Evolutionary conservation across 75 land plant species (phyloP).

Genomic region (Picea sitchensis): DNA sequence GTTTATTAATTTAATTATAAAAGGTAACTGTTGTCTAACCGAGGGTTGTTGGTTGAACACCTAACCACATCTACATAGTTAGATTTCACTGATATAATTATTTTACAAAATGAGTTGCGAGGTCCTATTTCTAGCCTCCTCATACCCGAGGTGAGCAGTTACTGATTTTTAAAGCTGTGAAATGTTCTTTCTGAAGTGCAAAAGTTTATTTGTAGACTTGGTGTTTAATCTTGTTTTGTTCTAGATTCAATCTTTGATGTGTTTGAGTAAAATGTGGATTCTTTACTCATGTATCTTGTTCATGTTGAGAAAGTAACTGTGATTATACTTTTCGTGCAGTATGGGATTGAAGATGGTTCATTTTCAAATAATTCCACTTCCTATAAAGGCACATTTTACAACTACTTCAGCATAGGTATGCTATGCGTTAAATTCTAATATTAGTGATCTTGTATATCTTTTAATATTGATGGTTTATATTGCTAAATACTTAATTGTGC

Average conservation of each 20-base stretch:
- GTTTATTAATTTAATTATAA: too few species aligned
- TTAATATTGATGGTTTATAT: not conserved
- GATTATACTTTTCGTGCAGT: constrained; percentile 29
- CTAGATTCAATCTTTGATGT: not conserved
- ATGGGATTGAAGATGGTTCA: constrained; percentile 26
- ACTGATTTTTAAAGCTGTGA: too few species aligned
- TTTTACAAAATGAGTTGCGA: too few species aligned
- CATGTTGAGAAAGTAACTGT: not conserved
- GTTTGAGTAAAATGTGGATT: not conserved
- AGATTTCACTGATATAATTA: too few species aligned
- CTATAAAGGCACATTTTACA: constrained; percentile 86
- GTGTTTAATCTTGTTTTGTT: not conserved
- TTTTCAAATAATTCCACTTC: constrained; percentile 40
- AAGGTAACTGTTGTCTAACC: too few species aligned
- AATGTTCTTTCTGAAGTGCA: not conserved
- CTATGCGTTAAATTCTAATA: not conserved
- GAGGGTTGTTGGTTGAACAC: too few species aligned
- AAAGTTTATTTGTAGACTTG: not conserved
- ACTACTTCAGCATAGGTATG: constrained; percentile 94
- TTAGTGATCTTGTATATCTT: not conserved
- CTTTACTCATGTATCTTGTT: not conserved
- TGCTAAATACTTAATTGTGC: not conserved
- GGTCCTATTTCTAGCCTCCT: too few species aligned
- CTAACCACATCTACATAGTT: too few species aligned
- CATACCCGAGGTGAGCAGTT: too few species aligned